Evolutionary conservation across 345 rosid species (phyloP), one percentile per base, ranked within the genome.

Genomic region (Rhizophora apiculata): DNA sequence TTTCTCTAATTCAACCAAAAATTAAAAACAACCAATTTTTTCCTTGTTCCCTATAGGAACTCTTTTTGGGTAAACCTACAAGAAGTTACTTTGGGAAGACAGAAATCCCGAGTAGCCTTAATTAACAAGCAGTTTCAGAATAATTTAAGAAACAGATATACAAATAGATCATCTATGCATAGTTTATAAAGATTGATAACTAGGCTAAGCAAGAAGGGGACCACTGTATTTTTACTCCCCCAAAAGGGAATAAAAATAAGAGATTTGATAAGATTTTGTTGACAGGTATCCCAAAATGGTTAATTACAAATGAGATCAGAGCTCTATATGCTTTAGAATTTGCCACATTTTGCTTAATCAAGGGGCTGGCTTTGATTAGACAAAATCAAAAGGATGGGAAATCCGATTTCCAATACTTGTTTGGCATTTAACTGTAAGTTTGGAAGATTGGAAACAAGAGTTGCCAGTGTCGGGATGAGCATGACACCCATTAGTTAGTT

Each of bases 371-470:
- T 54, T 59, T 64, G 58, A 66, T 78, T 74, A 77, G 74, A 69
- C 72, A 56, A 24, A 64, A 72, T 48, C 53, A 68, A 71, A 73
- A 60, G 67, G 18, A 68, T 10, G 62, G 57, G 21, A 59, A 64
- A 76, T 75, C 55, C 32, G 51, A 57, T 63, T 68, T 59, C 5
- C 62, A 56, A 54, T 67, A 59, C 58, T 37, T 57, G 69, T 57
- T 70, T 30, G 61, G 74, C 80, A 74, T 69, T 22, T 32, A 58
- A 72, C 52, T 69, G 21, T 62, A 63, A 79, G 92, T 82, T 56
- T 79, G 85, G 84, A 76, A 72, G 77, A 76, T 69, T 79, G 83
- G 92, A 80, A 85, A 72, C 92, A 78, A 76, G 68, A 36, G 71
- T 18, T 76, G 68, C 54, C 60, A 58, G 65, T 85, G 89, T 85